A percentile compares a stretch with the other conserved stretches of the same genome.
These are phyloP conservation scores for Nemophila menziesii DNA, from an alignment of 257 asterid species.

Conservation along the genomic window DNA sequence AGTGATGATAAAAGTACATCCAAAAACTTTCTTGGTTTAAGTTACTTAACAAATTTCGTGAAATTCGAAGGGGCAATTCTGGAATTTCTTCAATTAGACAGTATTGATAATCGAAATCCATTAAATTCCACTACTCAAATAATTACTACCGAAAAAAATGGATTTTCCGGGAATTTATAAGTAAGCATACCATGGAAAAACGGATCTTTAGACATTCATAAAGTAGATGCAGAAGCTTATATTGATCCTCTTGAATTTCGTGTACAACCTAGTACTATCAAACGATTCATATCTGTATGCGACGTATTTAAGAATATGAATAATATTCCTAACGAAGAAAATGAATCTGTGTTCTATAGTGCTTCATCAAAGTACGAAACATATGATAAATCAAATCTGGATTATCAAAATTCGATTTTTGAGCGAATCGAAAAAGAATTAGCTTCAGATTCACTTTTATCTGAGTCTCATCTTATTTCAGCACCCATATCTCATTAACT, in stretches of 20 bases:
- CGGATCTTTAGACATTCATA: slow-evolving; percentile 71
- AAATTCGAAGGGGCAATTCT: slow-evolving; percentile 75
- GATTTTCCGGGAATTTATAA: slow-evolving; percentile 76
- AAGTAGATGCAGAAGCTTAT: slow-evolving; percentile 79
- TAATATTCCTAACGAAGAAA: slow-evolving; percentile 8
- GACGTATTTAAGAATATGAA: slow-evolving; percentile 35
- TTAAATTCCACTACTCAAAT: slow-evolving; percentile 39
- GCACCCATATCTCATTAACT: too few relatives aligned
- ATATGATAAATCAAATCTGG: slow-evolving; percentile 22
- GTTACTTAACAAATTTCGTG: slow-evolving; percentile 57
- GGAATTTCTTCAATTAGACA: slow-evolving; percentile 56
- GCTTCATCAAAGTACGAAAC: slow-evolving; percentile 27
- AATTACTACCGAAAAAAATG: slow-evolving; percentile 60
- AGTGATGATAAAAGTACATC: slow-evolving; percentile 57
- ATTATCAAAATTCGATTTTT: slow-evolving; percentile 25
- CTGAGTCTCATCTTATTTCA: slow-evolving; percentile 83
- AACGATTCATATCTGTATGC: slow-evolving; percentile 53
- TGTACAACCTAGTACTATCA: slow-evolving; percentile 59
- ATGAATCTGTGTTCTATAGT: slow-evolving; percentile 14
- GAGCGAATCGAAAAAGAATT: slow-evolving; percentile 40
- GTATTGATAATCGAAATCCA: slow-evolving; percentile 33
- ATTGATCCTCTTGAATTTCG: slow-evolving; percentile 67
- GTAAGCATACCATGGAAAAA: slow-evolving; percentile 87
- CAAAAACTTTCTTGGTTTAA: slow-evolving; percentile 62
- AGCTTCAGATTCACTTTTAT: slow-evolving; percentile 34